Evolutionary conservation across 495 filamentous ascomycete species (phyloP), one percentile per base, ranked within the genome.

Genomic region (Penicillium verhagenii): DNA sequence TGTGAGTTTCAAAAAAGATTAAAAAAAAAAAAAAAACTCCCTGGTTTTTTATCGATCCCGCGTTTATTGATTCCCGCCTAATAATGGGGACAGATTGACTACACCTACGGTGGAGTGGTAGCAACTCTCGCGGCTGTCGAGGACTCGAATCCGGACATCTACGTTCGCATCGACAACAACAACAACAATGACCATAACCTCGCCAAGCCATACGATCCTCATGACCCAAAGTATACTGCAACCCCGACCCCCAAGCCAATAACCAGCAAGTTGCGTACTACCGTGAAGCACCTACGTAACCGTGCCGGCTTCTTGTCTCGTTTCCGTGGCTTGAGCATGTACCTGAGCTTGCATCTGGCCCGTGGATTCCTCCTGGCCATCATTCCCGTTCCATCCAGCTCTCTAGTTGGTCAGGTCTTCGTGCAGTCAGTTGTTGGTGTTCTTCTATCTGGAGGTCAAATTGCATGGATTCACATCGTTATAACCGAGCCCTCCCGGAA

Each of bases 111-210:
- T 31, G 56, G 75, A 31, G 76, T 89, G 20, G 72, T 88, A 16
- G 71, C 79, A 5, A 83, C 82, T 9, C 73, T 89, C 16, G 78
- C 84, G 44, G 79, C 80, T 52, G 69, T 89, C 54, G 86, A 89
- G 67, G 78, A 78, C 47, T 74, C 85, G 28, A 80, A 82, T 54
- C 78, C 83, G 10, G 75, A 82, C 47, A 75, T 83, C 57, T 82
- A 81, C 54, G 71, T 82, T 47, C 65, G 72, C 21, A 72, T 78
- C 58, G 68, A 76, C 43, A 45, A 50, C 24, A 40, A 54, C 24
- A 46, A 54, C 19, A 67, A 63, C 24, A 40, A 54, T 20, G 42
- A 54, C 19, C 67, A 63, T 35, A 58, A 69, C 48, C 65, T 63
- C 13, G 74, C 66, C 39, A 70, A 72, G 55, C 57, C 72, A 3